A percentile compares a stretch with the other conserved stretches of the same genome.
Evolutionary conservation across 768 basidiomycete species (phyloP).

Genomic region (Russula virescens): DNA sequence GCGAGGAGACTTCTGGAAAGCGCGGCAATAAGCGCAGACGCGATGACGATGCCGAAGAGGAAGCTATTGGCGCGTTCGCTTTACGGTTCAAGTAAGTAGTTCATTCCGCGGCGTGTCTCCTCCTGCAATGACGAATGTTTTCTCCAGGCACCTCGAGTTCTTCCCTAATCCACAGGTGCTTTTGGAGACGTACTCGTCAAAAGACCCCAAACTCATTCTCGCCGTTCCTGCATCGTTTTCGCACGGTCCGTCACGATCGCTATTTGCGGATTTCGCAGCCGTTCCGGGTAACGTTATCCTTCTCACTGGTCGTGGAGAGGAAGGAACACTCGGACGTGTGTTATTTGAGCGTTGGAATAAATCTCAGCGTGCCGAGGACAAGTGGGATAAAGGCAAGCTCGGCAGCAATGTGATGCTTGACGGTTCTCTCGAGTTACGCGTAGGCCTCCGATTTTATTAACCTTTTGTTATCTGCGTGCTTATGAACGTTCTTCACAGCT

Average conservation of each 20-base stretch:
- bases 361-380: conserved; percentile 70
- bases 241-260: conserved; percentile 80
- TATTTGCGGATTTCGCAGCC: conserved; percentile 84
- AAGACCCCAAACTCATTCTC: conserved; percentile 88
- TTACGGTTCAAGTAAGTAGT: conserved; percentile 80
- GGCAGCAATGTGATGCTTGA: conserved; percentile 84
- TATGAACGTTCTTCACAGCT: conserved; percentile 43
- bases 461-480: conserved; percentile 4
- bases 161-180: conserved; percentile 80
- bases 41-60: conserved; percentile 57
- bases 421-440: conserved; percentile 59
- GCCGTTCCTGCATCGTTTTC: conserved; percentile 91
- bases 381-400: conserved; percentile 87
- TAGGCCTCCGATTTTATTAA: conserved; percentile 30
- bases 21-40: conserved; percentile 40
- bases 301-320: conserved; percentile 73
- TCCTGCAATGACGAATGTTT: background rate
- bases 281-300: conserved; percentile 82
- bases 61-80: conserved; percentile 77
- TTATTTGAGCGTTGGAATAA: conserved; percentile 86
- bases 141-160: conserved; percentile 79
- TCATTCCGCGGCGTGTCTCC: background rate
- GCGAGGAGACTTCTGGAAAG: conserved; percentile 60
- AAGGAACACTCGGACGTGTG: conserved; percentile 69
- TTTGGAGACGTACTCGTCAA: conserved; percentile 74